These are phyloP conservation scores for Diospyros lotus DNA, from an alignment of 148 eudicot species.

Conservation along the genomic window DNA sequence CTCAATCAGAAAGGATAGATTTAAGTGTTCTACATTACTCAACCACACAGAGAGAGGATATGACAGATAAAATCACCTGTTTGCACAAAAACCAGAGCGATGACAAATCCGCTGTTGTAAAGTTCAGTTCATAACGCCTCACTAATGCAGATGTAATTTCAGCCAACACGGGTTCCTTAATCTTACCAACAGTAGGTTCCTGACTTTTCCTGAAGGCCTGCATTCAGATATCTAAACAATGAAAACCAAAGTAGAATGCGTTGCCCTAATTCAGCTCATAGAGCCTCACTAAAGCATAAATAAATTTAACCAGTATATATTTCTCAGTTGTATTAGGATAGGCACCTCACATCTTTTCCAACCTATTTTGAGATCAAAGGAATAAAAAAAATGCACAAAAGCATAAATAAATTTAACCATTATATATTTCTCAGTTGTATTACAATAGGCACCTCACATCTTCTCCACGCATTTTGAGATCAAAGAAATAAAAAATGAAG, in stretches of 20 bases:
- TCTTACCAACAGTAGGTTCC: slow-evolving; percentile 77
- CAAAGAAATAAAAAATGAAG: not conserved
- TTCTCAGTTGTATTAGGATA: not conserved
- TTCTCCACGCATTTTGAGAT: too few relatives aligned
- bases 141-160: slow-evolving; percentile 54
- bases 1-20: not conserved
- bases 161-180: slow-evolving; percentile 71
- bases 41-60: not conserved
- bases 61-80: slow-evolving; percentile 46
- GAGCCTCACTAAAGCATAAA: not conserved
- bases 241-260: not conserved
- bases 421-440: not conserved
- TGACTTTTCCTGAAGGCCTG: slow-evolving; percentile 67
- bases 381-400: not conserved
- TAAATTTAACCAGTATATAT: not conserved
- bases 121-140: slow-evolving; percentile 66
- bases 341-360: too few relatives aligned
- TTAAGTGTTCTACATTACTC: not conserved
- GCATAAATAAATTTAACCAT: not conserved
- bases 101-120: slow-evolving; percentile 63
- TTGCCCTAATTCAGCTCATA: not conserved
- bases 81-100: slow-evolving; percentile 95
- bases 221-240: slow-evolving; percentile 15
- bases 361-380: too few relatives aligned
- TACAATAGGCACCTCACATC: too few relatives aligned